A percentile compares a stretch with the other conserved stretches of the same genome.
Conservation (phyloP, 2,329 filamentous ascomycete genomes). For the Mariannaea elegans region DNA sequence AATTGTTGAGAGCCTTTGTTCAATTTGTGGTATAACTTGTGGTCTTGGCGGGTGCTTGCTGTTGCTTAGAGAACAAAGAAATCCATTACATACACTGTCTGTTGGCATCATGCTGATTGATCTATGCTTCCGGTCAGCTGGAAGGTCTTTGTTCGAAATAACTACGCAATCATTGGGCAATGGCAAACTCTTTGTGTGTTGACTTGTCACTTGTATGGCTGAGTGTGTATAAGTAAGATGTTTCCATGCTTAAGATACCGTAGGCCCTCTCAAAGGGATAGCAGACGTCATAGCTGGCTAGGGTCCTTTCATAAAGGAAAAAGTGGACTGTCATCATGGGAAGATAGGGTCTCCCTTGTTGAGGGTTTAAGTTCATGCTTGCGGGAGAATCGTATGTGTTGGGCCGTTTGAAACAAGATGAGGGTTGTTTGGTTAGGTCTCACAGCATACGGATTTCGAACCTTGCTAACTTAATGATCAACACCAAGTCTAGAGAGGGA, state of each 20-base stretch:
- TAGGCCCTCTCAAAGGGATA: background rate
- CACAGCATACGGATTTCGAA: background rate
- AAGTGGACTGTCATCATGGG: background rate
- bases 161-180: background rate
- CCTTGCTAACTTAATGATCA: conserved; percentile 6
- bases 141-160: conserved; percentile 29
- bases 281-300: conserved; percentile 6
- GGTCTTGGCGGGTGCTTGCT: background rate
- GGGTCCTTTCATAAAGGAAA: background rate
- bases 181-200: background rate
- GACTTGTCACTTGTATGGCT: background rate
- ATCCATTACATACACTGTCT: background rate
- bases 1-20: background rate
- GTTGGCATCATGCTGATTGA: background rate
- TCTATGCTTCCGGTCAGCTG: background rate
- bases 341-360: conserved; percentile 16
- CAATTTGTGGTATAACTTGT: background rate
- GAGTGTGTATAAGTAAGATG: too few species aligned
- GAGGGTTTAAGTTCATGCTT: conserved; percentile 12
- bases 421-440: conserved; percentile 8
- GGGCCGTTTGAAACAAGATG: conserved; percentile 22
- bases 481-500: conserved; percentile 2
- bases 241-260: too few species aligned
- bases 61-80: conserved; percentile 33
- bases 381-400: conserved; percentile 10